Percentiles rank a stretch among this genome's conserved stretches.
Evolutionary conservation across 2,329 filamentous ascomycete genomes (phyloP).

Genomic region (Colletotrichum sp.): DNA sequence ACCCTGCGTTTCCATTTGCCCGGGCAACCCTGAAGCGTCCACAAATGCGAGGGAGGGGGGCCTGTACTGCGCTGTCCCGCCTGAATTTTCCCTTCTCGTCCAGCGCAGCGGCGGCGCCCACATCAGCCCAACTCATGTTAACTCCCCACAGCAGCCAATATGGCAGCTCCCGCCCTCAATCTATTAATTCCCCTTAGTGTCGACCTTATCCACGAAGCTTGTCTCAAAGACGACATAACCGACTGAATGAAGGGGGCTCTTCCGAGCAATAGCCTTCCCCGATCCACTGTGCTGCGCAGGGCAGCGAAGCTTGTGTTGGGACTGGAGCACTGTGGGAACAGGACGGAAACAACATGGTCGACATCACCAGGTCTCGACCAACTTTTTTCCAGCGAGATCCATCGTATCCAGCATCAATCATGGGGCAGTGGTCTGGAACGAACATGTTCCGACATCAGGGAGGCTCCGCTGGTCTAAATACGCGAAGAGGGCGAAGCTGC

Average conservation of each 20-base stretch:
- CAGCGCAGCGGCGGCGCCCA: background rate
- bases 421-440: background rate
- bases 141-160: background rate
- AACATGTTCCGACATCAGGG: background rate
- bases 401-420: background rate
- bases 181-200: background rate
- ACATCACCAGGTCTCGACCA: background rate
- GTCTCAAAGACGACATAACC: background rate
- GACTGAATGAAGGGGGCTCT: background rate
- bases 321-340: background rate
- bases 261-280: background rate
- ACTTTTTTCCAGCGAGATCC: background rate
- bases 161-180: conserved; percentile 11
- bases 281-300: background rate
- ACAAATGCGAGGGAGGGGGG: background rate
- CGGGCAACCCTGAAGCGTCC: background rate
- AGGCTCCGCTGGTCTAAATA: conserved; percentile 1
- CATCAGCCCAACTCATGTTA: background rate
- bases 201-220: background rate
- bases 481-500: background rate
- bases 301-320: background rate
- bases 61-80: background rate
- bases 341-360: background rate
- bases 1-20: background rate
- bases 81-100: background rate